Percentiles rank a stretch among this genome's conserved stretches.
These are phyloP conservation scores for Gyrodon lividus DNA, from an alignment of 768 basidiomycete genomes.

Conservation along the genomic window DNA sequence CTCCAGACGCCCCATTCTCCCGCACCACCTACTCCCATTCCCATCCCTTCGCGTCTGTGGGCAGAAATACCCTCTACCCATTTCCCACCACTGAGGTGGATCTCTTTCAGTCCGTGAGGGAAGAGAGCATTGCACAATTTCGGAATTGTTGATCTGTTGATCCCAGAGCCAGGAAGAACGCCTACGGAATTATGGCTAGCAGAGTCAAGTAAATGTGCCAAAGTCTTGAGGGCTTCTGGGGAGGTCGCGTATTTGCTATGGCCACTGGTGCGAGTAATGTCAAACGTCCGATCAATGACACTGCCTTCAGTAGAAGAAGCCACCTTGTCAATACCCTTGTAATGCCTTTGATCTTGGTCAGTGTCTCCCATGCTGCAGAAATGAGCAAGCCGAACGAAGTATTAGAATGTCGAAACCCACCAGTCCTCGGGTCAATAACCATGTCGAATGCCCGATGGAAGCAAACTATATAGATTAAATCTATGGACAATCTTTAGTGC, in stretches of 20 bases:
- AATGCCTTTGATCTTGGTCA: slow-evolving; percentile 59
- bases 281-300: neutral
- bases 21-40: slow-evolving; percentile 58
- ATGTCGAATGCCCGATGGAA: slow-evolving; percentile 83
- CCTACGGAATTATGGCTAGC: slow-evolving; percentile 13
- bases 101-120: slow-evolving; percentile 58
- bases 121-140: slow-evolving; percentile 49
- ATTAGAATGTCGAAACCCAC: slow-evolving; percentile 31
- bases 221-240: slow-evolving; percentile 38
- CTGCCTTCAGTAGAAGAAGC: neutral
- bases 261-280: slow-evolving; percentile 43
- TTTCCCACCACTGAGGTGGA: slow-evolving; percentile 72
- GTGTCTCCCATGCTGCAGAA: slow-evolving; percentile 34
- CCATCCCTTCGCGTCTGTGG: slow-evolving; percentile 57
- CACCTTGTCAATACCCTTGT: slow-evolving; percentile 82
- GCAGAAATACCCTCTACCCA: slow-evolving; percentile 58
- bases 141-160: slow-evolving; percentile 57
- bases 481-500: neutral
- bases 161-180: slow-evolving; percentile 76
- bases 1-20: slow-evolving; percentile 71
- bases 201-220: slow-evolving; percentile 41
- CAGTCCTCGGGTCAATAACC: slow-evolving; percentile 53
- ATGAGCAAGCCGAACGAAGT: neutral
- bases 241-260: slow-evolving; percentile 41
- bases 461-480: slow-evolving; percentile 48